Base-by-base conservation (phyloP, 2,329 filamentous ascomycete species). In the Colletotrichum salicis region DNA sequence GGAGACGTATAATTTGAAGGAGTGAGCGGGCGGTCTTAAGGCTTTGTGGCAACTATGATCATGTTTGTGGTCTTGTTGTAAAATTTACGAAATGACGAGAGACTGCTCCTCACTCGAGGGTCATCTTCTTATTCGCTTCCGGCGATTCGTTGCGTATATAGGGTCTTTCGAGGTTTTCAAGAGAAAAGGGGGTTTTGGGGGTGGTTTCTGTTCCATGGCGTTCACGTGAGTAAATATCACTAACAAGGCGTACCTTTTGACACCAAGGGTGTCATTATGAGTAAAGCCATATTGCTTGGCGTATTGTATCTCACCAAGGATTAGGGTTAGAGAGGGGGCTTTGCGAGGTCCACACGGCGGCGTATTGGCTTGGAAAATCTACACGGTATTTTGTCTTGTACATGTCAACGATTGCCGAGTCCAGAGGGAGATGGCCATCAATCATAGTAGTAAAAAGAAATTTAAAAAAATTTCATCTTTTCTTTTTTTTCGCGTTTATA, bases 1-100 rank as follows among this genome's bases (percentile, higher is more conserved):
- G 33, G 85, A 83, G 63, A 84, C 83, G 24, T 87, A 80, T 73
- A 82, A 81, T 33, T 69, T 83, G 35, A 83, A 80, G 76, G 0
- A 55, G n/a, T 70, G 65, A 31, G 71, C 72, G 27, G 60, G 62
- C 3, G 27, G 27, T 29, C 4, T 29, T 4, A 4, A 29, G 3
- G 27, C 27, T 29, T 29, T 29, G 3, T 29, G 27, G 27, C 27
- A 4, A 29, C 27, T 29, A 19, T 5, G 1, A 22, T 35, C 11
- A 3, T 11, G 33, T 35, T 2, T 35, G 33, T 11, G 5, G 33
- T 11, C 33, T 35, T 10, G 33, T 12, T 29, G 33, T 3, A 48
- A 10, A 4, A 27, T 48, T 6, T 4, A n/a, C 1, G 41, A n/a
- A 19, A n/a, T 10, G 41, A 48, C 0, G 41, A n/a, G 15, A 31